Percentiles rank a stretch among this genome's conserved stretches.
These are phyloP conservation scores for Mortierella sp. DNA, from an alignment of 371 early-diverging fungal species.

Conservation along the genomic window DNA sequence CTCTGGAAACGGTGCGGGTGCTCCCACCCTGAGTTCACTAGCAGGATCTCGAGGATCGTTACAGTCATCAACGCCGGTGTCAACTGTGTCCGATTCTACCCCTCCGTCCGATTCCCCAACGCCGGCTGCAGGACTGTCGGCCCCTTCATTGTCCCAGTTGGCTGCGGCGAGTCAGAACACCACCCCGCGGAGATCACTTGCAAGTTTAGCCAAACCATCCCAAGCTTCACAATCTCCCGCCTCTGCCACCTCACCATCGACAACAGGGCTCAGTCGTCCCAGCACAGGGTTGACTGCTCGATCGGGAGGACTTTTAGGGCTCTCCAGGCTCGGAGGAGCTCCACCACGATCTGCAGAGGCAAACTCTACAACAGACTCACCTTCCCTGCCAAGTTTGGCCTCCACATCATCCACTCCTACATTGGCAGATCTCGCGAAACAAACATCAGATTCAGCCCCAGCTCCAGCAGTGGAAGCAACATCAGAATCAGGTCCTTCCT, in stretches of 20 bases:
- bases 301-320: neutral
- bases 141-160: conserved; percentile 11
- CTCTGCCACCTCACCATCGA: neutral
- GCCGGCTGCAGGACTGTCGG: neutral
- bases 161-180: conserved; percentile 5
- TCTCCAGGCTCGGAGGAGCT: neutral
- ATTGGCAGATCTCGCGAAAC: neutral
- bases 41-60: neutral
- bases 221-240: neutral
- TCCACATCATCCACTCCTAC: conserved; percentile 2
- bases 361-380: neutral
- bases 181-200: conserved; percentile 1
- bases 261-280: neutral
- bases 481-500: neutral
- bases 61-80: neutral
- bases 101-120: neutral
- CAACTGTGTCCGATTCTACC: neutral
- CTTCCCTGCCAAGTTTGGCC: conserved; percentile 9
- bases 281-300: conserved; percentile 7
- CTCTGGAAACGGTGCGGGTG: neutral
- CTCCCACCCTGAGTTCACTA: neutral
- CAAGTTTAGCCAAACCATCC: conserved; percentile 6
- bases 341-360: neutral
- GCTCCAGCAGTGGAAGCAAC: neutral
- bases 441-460: neutral